Conservation (phyloP, 1,284 basidiomycete species). For the Schizopora paradoxa region DNA sequence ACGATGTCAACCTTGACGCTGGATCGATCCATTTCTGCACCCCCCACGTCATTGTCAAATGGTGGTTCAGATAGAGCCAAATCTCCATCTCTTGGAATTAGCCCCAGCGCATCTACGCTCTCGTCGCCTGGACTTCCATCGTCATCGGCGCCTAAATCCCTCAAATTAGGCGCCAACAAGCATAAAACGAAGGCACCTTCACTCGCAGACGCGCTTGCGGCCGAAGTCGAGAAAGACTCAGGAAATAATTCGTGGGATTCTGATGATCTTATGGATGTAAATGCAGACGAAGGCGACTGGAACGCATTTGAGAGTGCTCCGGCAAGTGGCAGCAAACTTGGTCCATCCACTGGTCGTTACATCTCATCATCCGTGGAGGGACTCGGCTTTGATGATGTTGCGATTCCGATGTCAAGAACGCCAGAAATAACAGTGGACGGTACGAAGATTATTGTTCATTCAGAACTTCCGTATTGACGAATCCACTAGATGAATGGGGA, state of each 20-base stretch:
- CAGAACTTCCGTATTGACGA: background rate
- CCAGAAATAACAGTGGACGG: conserved; percentile 13
- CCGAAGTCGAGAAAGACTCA: conserved; percentile 55
- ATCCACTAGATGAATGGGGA: conserved; percentile 17
- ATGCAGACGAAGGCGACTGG: conserved; percentile 91
- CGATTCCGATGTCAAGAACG: conserved; percentile 12
- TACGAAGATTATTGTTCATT: background rate
- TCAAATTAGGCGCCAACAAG: conserved; percentile 67
- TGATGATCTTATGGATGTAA: conserved; percentile 82
- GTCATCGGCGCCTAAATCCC: conserved; percentile 35
- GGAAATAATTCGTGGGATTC: conserved; percentile 40
- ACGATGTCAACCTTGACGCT: conserved; percentile 41
- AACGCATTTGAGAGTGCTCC: conserved; percentile 82
- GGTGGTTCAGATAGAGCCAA: too few species aligned
- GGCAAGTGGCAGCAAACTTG: conserved; percentile 18
- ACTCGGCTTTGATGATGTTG: conserved; percentile 22
- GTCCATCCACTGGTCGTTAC: conserved; percentile 14
- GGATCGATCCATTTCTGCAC: conserved; percentile 36
- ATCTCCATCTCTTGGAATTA: too few species aligned
- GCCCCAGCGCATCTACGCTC: conserved; percentile 17
- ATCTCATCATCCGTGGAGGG: conserved; percentile 26
- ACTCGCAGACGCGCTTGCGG: conserved; percentile 34
- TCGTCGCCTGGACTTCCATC: conserved; percentile 15
- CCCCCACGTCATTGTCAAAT: too few species aligned
- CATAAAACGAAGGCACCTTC: conserved; percentile 26